phyloP scores from a whole-genome alignment of 345 rosid species.

The Pistacia integerrima region DNA sequence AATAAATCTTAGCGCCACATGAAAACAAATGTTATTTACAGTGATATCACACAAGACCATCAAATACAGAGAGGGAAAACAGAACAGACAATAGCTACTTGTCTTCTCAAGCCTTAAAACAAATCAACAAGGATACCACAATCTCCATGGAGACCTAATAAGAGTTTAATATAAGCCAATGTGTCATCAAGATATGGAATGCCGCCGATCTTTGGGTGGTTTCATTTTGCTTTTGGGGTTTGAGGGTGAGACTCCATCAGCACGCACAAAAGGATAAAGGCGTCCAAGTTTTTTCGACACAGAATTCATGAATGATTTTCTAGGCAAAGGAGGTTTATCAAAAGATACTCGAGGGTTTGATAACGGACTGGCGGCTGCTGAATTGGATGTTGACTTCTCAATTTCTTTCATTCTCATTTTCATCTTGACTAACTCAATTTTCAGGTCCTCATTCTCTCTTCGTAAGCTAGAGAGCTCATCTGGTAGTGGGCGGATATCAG shows the following conservation, averaged over 20 bases:
- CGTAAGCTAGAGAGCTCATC: constrained; percentile 64
- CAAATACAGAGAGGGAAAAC: not conserved
- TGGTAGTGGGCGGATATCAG: constrained; percentile 47
- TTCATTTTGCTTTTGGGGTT: constrained; percentile 51
- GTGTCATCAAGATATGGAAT: constrained; percentile 85
- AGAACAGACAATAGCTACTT: constrained; percentile 7
- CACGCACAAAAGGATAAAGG: constrained; percentile 60
- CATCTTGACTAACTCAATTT: constrained; percentile 74
- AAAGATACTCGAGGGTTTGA: constrained; percentile 31
- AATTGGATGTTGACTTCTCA: constrained; percentile 38
- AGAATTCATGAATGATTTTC: constrained; percentile 75
- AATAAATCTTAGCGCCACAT: not conserved
- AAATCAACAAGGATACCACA: constrained; percentile 15
- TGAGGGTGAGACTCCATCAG: constrained; percentile 48
- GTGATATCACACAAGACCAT: constrained; percentile 29
- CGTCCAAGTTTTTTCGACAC: constrained; percentile 78
- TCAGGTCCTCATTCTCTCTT: constrained; percentile 84
- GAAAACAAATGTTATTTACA: constrained; percentile 33
- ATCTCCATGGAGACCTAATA: constrained; percentile 4
- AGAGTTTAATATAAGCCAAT: constrained; percentile 1
- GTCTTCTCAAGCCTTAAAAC: constrained; percentile 20
- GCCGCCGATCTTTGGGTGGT: constrained; percentile 77
- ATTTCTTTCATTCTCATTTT: constrained; percentile 83
- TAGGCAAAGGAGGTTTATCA: constrained; percentile 79
- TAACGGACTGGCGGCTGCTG: constrained; percentile 39